A percentile compares a stretch with the other conserved stretches of the same genome.
These are phyloP conservation scores for Porogramme epimiltina DNA, from an alignment of 1,284 basidiomycete genomes.

Conservation along the genomic window DNA sequence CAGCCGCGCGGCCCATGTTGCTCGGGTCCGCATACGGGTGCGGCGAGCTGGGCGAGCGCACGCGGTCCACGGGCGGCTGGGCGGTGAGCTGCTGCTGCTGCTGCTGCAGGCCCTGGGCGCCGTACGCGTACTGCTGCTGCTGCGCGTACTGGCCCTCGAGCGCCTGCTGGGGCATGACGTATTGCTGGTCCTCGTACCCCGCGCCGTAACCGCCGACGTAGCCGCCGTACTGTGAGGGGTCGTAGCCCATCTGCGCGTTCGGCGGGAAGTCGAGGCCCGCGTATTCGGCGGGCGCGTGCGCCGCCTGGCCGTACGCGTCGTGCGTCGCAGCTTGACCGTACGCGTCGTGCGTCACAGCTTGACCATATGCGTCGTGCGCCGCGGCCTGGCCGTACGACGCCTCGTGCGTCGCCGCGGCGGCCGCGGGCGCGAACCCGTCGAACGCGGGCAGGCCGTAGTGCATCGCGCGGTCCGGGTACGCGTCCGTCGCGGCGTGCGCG, in stretches of 20 bases:
- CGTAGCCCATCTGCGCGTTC: constrained; percentile 26
- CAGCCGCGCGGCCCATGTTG: constrained; percentile 20
- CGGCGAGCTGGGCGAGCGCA: constrained; percentile 1
- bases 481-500: constrained; percentile 26
- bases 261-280: constrained; percentile 28
- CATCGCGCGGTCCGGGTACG: constrained; percentile 35
- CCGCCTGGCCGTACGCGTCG: neutral
- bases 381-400: neutral
- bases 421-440: constrained; percentile 24
- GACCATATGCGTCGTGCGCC: neutral
- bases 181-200: constrained; percentile 6
- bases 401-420: constrained; percentile 20
- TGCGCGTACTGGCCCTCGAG: constrained; percentile 1
- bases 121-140: constrained; percentile 9
- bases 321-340: neutral
- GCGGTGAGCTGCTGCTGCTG: too few species aligned
- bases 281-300: constrained; percentile 1
- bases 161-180: neutral
- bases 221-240: constrained; percentile 25
- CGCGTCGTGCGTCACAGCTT: neutral
- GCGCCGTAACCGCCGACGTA: constrained; percentile 19
- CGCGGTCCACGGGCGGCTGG: too few species aligned
- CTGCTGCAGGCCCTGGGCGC: constrained; percentile 1
- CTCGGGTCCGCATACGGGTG: constrained; percentile 35
- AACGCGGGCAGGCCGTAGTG: constrained; percentile 31